Percentiles rank a stretch among this genome's conserved stretches.
Evolutionary conservation across 2,329 filamentous ascomycete genomes (phyloP).

Genomic region (Colletotrichum salicis): DNA sequence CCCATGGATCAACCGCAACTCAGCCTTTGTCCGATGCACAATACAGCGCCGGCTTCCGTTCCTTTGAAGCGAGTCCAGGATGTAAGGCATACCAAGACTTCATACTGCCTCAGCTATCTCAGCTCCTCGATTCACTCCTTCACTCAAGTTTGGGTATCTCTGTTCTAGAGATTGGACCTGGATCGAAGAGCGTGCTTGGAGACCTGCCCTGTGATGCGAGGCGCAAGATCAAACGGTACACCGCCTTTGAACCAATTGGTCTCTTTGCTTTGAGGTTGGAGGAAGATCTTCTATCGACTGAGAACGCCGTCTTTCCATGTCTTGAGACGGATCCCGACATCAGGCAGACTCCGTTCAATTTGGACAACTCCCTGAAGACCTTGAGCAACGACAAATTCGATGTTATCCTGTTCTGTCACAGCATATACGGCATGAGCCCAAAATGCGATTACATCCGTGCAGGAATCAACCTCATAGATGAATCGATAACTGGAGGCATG

Average conservation of each 20-base stretch:
- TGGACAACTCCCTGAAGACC: constrained; percentile 40
- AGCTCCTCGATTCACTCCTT: constrained; percentile 53
- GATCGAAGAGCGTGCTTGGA: constrained; percentile 64
- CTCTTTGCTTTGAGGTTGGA: constrained; percentile 57
- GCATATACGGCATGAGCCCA: constrained; percentile 69
- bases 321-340: constrained; percentile 53
- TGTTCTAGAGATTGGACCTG: constrained; percentile 69
- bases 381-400: constrained; percentile 56
- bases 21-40: constrained; percentile 57
- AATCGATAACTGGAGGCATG: constrained; percentile 50
- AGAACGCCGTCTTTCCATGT: constrained; percentile 49
- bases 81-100: constrained; percentile 59
- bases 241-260: constrained; percentile 63
- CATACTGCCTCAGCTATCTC: constrained; percentile 60
- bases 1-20: constrained; percentile 39
- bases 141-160: constrained; percentile 56
- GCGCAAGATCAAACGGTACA: constrained; percentile 59
- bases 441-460: constrained; percentile 57
- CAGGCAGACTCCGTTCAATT: constrained; percentile 50
- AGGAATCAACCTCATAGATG: constrained; percentile 59
- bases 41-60: constrained; percentile 60
- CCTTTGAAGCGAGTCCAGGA: constrained; percentile 48
- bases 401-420: constrained; percentile 70
- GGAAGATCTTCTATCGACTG: constrained; percentile 50
- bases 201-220: constrained; percentile 55